Evolutionary conservation across 1,139 yeast genomes (phyloP), one percentile per base, ranked within the genome.

Genomic region (Wickerhamomyces sp.): DNA sequence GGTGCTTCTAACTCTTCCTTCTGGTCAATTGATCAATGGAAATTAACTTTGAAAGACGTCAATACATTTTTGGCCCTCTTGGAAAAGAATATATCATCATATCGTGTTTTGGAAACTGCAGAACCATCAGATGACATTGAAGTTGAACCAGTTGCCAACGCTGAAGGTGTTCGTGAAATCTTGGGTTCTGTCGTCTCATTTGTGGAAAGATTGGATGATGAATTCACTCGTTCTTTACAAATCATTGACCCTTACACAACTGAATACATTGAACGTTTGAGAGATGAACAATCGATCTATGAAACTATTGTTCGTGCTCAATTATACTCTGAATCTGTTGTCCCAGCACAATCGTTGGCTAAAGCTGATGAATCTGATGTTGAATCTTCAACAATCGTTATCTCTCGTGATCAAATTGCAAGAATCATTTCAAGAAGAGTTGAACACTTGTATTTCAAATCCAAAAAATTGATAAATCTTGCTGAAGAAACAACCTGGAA

Each of bases 171-270:
- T 42, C 76, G 75, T 56, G 78, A 75, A 48, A 73, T 93, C 39
- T 72, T 82, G 45, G 98, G 98, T 30, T 85, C 95, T 26, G 68
- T 91, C 37, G 76, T 86, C 33, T 80, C 96, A 13, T 75, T 84
- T 44, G 84, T 89, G 44, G 98, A 91, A 66, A 79, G 97, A 62
- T 73, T 93, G 48, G 96, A 89, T 58, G 97, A 91, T 55, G 99
- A 93, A 66, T 82, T 89, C 53, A 84, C 85, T 45, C 78, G 83
- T 51, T 87, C 95, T 33, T 72, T 91, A 52, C 89, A 89, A 59
- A 77, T 78, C 51, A 80, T 87, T 51, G 97, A 91, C 59, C 96
- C 96, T 33, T 97, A 91, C 59, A 85, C 97, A 21, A 80, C 86
- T 41, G 98, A 93, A 61, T 93, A 91, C 61, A 76, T 91, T 48